Evolutionary conservation across 148 eudicot genomes (phyloP), one percentile per base, ranked within the genome.

Genomic region (Amaranthus palmeri): DNA sequence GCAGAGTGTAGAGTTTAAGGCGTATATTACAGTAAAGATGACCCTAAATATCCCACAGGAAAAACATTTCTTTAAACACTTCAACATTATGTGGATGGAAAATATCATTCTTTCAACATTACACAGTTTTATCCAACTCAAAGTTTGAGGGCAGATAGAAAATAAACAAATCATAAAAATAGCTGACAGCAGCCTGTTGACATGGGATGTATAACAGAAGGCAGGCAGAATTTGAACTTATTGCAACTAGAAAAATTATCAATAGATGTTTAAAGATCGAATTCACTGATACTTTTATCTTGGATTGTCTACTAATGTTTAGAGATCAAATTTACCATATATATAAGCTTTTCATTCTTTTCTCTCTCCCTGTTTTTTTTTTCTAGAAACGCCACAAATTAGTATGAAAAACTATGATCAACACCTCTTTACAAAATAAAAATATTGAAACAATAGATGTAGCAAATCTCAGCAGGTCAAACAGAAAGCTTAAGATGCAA

Each of bases 191-290:
- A 25, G 36, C 36, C 36, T 25, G 36, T 25, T 0, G 36, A 25
- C 36, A 25, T 25, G 36, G 36, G 36, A 25, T 25, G 36, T 25
- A 25, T 25, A 25, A 25, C 36, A 25, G 36, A 25, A 25, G 36
- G 36, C 43, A 10, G 57, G 13, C 44, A 71, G 50, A 53, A 4
- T n/a, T 9, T 64, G 17, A 79, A 74, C 60, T 72, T 62, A 7
- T 14, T 36, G 36, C 36, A 25, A 25, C 36, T 25, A 2, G 36
- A 25, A 25, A 25, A 25, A 25, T 25, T 25, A 25, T 25, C 36
- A 25, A 25, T 25, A 61, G 12, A 13, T 42, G 9, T 25, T 25
- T 0, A 25, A 25, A 25, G 36, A 25, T 25, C 36, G 2, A 25
- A 25, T 25, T 25, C 36, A 25, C 36, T 25, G 36, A 25, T 0